phyloP scores from a whole-genome alignment of 352 stramenopile species.

The Pythium rishiriense region DNA sequence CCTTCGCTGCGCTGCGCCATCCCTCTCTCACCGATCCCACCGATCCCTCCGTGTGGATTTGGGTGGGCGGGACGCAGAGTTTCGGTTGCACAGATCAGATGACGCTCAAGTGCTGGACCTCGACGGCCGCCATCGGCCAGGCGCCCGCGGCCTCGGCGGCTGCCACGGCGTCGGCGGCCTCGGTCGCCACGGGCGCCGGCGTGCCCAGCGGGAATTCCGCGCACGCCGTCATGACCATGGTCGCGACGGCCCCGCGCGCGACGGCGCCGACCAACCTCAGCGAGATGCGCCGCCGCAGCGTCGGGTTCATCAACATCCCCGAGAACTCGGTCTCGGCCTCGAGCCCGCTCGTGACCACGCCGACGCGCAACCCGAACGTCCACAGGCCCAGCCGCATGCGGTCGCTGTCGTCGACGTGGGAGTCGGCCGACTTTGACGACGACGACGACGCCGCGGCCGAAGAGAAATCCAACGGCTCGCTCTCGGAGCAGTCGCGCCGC shows the following conservation, averaged over 20 bases:
- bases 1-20: background rate
- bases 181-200: conserved; percentile 2
- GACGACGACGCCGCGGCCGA: conserved; percentile 41
- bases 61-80: too few species aligned
- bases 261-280: background rate
- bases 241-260: conserved; percentile 3
- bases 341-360: conserved; percentile 25
- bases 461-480: conserved; percentile 22
- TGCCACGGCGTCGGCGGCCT: conserved; percentile 13
- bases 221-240: conserved; percentile 10
- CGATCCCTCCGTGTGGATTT: too few species aligned
- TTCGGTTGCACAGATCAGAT: too few species aligned
- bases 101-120: conserved; percentile 68
- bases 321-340: conserved; percentile 9
- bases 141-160: conserved; percentile 23
- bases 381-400: conserved; percentile 37
- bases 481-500: conserved; percentile 20
- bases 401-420: conserved; percentile 68
- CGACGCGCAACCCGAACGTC: conserved; percentile 30
- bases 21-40: too few species aligned
- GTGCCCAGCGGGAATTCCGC: conserved; percentile 14
- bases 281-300: conserved; percentile 29
- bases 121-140: conserved; percentile 30
- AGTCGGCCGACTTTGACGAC: conserved; percentile 48
- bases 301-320: conserved; percentile 28